Percentiles rank a stretch among this genome's conserved stretches.
Evolutionary conservation across 176 grass and related monocot genomes (phyloP).

Genomic region (Triticum turgidum): DNA sequence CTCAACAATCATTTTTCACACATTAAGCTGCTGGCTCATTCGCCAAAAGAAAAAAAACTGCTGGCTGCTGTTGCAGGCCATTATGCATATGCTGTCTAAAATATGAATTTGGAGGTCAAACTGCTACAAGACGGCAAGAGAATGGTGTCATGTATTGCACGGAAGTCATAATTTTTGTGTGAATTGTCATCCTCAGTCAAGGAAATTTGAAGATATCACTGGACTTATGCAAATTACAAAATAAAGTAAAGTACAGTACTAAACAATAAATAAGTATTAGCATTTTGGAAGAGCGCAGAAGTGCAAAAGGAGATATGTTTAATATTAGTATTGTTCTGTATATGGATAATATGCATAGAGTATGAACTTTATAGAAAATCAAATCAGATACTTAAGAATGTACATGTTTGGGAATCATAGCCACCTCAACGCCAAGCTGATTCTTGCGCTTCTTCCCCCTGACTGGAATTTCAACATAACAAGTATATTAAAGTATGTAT

Average conservation of each 20-base stretch:
- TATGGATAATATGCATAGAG: not conserved
- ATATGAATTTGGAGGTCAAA: not conserved
- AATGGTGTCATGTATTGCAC: not conserved
- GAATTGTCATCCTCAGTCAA: not conserved
- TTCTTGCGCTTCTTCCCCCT: constrained; percentile 93
- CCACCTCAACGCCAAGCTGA: constrained; percentile 66
- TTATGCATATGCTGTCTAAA: not conserved
- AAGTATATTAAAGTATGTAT: constrained; percentile 24
- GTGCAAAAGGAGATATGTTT: not conserved
- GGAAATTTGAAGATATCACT: not conserved
- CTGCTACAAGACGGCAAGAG: not conserved
- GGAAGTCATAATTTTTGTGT: not conserved
- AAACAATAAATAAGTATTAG: not conserved
- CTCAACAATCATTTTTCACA: not conserved
- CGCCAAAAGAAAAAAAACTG: not conserved
- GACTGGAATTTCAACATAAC: constrained; percentile 40
- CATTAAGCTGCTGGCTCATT: not conserved
- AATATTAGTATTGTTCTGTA: constrained; percentile 2
- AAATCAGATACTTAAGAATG: not conserved
- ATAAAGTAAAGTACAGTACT: not conserved
- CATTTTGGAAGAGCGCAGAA: not conserved
- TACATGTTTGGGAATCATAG: constrained; percentile 14
- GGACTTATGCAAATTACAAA: not conserved
- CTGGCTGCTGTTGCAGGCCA: not conserved
- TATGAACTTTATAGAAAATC: constrained; percentile 4